Base-by-base conservation (phyloP, 768 basidiomycete genomes). In the Lentinula guzmanii region DNA sequence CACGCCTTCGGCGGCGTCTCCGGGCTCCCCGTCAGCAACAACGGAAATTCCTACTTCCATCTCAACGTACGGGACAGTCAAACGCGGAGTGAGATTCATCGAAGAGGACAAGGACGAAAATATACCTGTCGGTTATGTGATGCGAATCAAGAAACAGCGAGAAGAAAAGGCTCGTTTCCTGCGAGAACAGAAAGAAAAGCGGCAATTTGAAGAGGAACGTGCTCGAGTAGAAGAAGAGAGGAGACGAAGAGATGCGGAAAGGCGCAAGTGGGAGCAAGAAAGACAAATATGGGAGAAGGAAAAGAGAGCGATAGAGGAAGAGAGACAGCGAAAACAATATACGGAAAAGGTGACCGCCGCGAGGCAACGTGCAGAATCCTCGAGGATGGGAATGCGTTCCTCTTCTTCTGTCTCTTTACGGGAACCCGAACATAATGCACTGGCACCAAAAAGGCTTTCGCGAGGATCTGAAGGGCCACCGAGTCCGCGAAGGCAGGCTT, bases 81-180 rank as follows among this genome's bases (percentile, higher is more conserved):
- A 80, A 68, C 81, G 85, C 42, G 84, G 85, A 9, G 87, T 88
- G 8, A 81, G 86, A 48, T 88, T 89, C 63, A 83, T 79, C 34
- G 85, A 86, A 65, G 82, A 84, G 66, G 82, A 83, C 67, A 85
- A 83, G 62, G 87, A 89, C 45, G 89, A 91, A 69, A 76, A 77
- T 56, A 77, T 89, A 64, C 90, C 90, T 2, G 74, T 90, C 43
- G 84, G 82, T 16, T 83, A 91, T 68, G 81, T 86, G n/a, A 74
- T 89, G 68, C 86, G 86, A 58, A 81, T 82, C 70, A 86, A 85
- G 75, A 86, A 86, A 77, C 84, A 83, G 66, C 85, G 86, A 48
- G 87, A 87, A 71, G 84, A 89, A 72, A 88, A 88, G 75, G 86
- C 85, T 48, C 80, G 72, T 48, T 88, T 90, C 66, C 75, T 90